A percentile compares a stretch with the other conserved stretches of the same genome.
phyloP scores from a whole-genome alignment of 805 yeast genomes.

The fission yeast (Schizosaccharomyces pombe) region ASM294v3 CU329670.1:1425001-1425500 shows the following conservation, averaged over 20 bases:
- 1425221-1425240: conserved; percentile 27
- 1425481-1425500: conserved; percentile 9
- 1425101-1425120: conserved; percentile 49
- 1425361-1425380: neutral
- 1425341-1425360: neutral
- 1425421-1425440: conserved; percentile 30
- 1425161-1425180: neutral
- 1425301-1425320: conserved; percentile 16
- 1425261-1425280: conserved; percentile 49
- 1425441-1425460: neutral
- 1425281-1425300: conserved; percentile 26
- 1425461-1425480: conserved; percentile 9
- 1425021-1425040: conserved; percentile 62
- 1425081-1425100: conserved; percentile 45
- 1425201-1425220: neutral
- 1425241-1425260: conserved; percentile 60
- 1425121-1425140: conserved; percentile 75
- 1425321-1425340: conserved; percentile 15
- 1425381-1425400: conserved; percentile 11
- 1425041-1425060: conserved; percentile 38
- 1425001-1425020: conserved; percentile 62
- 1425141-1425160: conserved; percentile 20
- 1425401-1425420: conserved; percentile 52
- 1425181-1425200: neutral
- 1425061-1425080: conserved; percentile 69